Percentiles rank a stretch among this genome's conserved stretches.
phyloP scores from a whole-genome alignment of 352 stramenopile species.

The Pythium scleroteichum region DNA sequence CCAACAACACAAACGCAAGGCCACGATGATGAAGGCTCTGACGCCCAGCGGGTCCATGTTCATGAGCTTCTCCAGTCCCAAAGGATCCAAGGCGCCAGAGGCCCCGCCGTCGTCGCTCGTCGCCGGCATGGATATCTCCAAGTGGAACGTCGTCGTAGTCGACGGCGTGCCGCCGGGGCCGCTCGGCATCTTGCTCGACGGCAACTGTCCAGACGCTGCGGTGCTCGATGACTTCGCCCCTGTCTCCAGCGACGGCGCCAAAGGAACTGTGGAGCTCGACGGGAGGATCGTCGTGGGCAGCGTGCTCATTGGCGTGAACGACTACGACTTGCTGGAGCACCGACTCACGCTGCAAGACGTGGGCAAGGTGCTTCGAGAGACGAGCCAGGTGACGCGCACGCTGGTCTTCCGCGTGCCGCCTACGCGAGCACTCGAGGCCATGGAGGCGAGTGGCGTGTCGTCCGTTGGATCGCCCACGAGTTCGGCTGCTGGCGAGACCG shows the following conservation, averaged over 20 bases:
- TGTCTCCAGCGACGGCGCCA: conserved; percentile 28
- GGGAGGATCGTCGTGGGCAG: conserved; percentile 42
- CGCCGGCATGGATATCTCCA: conserved; percentile 29
- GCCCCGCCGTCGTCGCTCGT: conserved; percentile 4
- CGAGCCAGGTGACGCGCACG: conserved; percentile 36
- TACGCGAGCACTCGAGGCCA: not conserved
- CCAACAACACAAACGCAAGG: not conserved
- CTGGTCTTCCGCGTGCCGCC: conserved; percentile 49
- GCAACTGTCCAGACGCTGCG: conserved; percentile 31
- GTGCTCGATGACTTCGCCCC: conserved; percentile 62
- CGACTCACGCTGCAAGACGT: conserved; percentile 46
- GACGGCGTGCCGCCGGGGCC: conserved; percentile 42
- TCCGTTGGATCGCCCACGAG: conserved; percentile 6
- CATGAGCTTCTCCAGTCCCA: conserved; percentile 22
- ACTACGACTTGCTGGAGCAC: conserved; percentile 42
- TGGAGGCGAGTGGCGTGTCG: conserved; percentile 1
- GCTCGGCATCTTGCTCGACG: conserved; percentile 65
- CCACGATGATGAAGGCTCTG: conserved; percentile 27
- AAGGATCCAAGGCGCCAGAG: conserved; percentile 7
- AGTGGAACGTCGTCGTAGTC: conserved; percentile 46
- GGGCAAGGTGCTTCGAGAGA: conserved; percentile 51
- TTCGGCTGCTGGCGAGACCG: conserved; percentile 15
- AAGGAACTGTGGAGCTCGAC: conserved; percentile 50
- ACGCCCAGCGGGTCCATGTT: conserved; percentile 19
- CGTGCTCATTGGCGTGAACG: conserved; percentile 66